phyloP scores from a whole-genome alignment of 1,284 basidiomycete species.

The Sporisorium exsertum region DNA sequence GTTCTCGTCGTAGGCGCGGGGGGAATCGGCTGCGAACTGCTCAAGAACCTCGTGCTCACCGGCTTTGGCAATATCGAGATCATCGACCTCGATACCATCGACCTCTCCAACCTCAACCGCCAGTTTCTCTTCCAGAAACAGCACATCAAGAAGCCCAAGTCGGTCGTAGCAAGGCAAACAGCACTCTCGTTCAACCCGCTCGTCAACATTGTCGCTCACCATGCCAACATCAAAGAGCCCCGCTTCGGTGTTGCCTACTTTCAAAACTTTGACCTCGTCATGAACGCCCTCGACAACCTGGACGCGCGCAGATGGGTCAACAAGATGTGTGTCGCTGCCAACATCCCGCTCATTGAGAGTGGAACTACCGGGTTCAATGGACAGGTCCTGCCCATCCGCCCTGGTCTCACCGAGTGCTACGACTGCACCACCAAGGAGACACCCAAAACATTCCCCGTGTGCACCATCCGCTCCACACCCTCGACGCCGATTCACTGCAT shows the following conservation, averaged over 20 bases:
- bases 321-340: conserved; percentile 93
- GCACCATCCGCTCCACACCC: conserved; percentile 97
- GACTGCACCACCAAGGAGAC: conserved; percentile 76
- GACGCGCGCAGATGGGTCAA: conserved; percentile 75
- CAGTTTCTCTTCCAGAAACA: conserved; percentile 98
- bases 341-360: conserved; percentile 91
- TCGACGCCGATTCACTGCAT: conserved; percentile 98
- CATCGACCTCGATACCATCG: conserved; percentile 97
- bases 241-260: conserved; percentile 93
- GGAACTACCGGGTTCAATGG: conserved; percentile 96
- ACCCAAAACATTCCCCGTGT: conserved; percentile 95
- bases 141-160: conserved; percentile 96
- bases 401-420: conserved; percentile 63
- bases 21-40: conserved; percentile 95
- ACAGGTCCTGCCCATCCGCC: conserved; percentile 66
- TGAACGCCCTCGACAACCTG: conserved; percentile 94
- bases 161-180: conserved; percentile 88
- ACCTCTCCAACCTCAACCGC: conserved; percentile 96
- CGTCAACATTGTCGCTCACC: conserved; percentile 86
- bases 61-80: conserved; percentile 91
- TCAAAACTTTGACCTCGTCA: conserved; percentile 86
- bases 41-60: conserved; percentile 94
- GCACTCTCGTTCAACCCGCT: conserved; percentile 92
- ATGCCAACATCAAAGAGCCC: conserved; percentile 94
- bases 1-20: conserved; percentile 93